Conservation (phyloP, 208 protist genomes). For the Crithidia sp. region DNA sequence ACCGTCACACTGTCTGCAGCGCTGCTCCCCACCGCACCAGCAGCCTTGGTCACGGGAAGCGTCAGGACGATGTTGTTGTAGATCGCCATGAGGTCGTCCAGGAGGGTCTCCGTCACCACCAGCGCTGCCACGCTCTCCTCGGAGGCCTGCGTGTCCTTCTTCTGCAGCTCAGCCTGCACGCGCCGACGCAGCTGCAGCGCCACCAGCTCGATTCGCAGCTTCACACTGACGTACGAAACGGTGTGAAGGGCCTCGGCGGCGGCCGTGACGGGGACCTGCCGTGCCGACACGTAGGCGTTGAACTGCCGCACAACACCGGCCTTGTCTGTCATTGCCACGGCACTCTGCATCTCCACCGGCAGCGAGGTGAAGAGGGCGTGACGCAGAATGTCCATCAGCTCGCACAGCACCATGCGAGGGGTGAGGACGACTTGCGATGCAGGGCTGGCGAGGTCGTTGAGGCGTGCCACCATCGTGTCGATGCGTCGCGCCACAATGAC, state of each 20-base stretch:
- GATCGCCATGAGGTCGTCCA: constrained; percentile 57
- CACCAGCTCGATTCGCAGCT: constrained; percentile 70
- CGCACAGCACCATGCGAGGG: constrained; percentile 51
- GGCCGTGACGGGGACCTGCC: constrained; percentile 48
- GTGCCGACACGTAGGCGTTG: constrained; percentile 35
- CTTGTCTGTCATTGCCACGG: constrained; percentile 15
- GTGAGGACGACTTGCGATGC: constrained; percentile 37
- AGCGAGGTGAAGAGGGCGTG: constrained; percentile 48
- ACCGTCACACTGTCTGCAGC: background rate
- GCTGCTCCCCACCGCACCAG: constrained; percentile 12
- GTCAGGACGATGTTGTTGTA: constrained; percentile 64
- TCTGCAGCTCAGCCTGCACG: constrained; percentile 40
- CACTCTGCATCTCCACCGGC: constrained; percentile 19
- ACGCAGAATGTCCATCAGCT: constrained; percentile 57
- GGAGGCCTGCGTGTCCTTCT: constrained; percentile 8
- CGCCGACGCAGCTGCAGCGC: constrained; percentile 42
- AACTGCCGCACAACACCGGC: constrained; percentile 19
- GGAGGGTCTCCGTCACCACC: constrained; percentile 53
- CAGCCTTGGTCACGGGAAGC: constrained; percentile 49
- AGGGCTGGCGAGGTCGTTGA: constrained; percentile 43
- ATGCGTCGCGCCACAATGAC: constrained; percentile 54
- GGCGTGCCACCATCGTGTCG: constrained; percentile 51
- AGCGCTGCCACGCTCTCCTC: constrained; percentile 43
- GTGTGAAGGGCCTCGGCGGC: constrained; percentile 58
- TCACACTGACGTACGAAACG: constrained; percentile 63